Evolutionary conservation across 495 filamentous ascomycete genomes (phyloP), one percentile per base, ranked within the genome.

Genomic region (Oidiodendron maius): DNA sequence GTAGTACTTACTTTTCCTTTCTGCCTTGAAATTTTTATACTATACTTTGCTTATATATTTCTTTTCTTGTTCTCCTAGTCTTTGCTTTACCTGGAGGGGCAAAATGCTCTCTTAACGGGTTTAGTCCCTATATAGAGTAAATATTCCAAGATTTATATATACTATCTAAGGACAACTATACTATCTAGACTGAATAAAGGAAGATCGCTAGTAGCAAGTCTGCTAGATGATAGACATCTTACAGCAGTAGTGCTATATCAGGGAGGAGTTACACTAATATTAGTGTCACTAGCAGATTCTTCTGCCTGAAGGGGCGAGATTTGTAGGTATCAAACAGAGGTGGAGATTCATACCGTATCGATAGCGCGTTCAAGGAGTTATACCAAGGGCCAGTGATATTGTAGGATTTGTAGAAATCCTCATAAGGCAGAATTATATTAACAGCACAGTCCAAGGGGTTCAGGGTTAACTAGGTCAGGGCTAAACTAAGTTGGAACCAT

Each of bases 231-330:
- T 39, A 16, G 35, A 40, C 4, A 48, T 48, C 40, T 17, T 21
- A 35, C 23, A 48, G 46, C 32, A 35, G 35, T 48, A 26, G 17
- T 48, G 32, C 46, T 24, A 36, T 26, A 36, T 28, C 23, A 48
- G 21, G 20, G 46, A 48, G 46, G 34, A 48, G 36, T 48, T 23
- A 20, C 46, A 48, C 46, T 30, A n/a, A 30, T 48, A n/a, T 48
- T 36, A 40, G 46, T 39, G 35, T 8, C 36, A 48, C 36, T 48
- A 20, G 35, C 35, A 45, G 42, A 45, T 34, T 45, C 42, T 30
- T 45, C 28, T 32, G 28, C 28, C 6, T n/a, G 32, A 2, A n/a
- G 9, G 39, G 34, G 37, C 3, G 16, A n/a, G 21, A 18, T 18
- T 40, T 10, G 37, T 18, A 3, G 37, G 8, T 2, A 2, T 18